phyloP scores from a whole-genome alignment of 345 rosid species.

The Stellera chamaejasme region DNA sequence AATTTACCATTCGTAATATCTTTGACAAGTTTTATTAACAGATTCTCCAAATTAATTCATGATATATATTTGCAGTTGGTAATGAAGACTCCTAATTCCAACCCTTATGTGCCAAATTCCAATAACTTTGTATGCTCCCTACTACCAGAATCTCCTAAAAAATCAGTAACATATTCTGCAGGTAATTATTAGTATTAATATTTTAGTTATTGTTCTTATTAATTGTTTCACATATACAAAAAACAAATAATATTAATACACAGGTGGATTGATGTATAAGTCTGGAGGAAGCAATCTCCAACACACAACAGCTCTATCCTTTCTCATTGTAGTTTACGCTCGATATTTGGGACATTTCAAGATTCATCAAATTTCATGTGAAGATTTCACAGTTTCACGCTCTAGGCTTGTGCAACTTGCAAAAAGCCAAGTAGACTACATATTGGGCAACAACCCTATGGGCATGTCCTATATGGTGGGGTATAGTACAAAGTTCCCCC shows the following conservation, averaged over 20 bases:
- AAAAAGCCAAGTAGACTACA: conserved; percentile 52
- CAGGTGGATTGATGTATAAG: conserved; percentile 47
- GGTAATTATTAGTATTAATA: conserved; percentile 12
- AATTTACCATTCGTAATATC: conserved; percentile 1
- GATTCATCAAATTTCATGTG: conserved; percentile 19
- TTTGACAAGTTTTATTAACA: background rate
- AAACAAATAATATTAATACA: background rate
- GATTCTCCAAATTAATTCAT: too few relatives aligned
- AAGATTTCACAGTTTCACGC: conserved; percentile 19
- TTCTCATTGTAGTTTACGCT: conserved; percentile 44
- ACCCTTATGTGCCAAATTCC: conserved; percentile 19
- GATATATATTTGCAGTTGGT: conserved; percentile 11
- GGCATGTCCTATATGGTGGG: conserved; percentile 64
- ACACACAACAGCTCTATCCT: conserved; percentile 33
- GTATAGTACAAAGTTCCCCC: conserved; percentile 35
- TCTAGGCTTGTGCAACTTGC: conserved; percentile 27
- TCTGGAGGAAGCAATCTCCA: conserved; percentile 51
- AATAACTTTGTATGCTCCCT: conserved; percentile 35
- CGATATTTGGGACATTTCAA: conserved; percentile 18
- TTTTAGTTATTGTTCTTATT: background rate
- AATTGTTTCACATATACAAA: too few relatives aligned
- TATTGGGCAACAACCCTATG: conserved; percentile 50
- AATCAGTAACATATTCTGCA: conserved; percentile 27
- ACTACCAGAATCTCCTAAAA: conserved; percentile 43
- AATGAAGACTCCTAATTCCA: conserved; percentile 6